These are phyloP conservation scores for Chaetomium strumarium DNA, from an alignment of 2,329 filamentous ascomycete genomes.

Conservation along the genomic window DNA sequence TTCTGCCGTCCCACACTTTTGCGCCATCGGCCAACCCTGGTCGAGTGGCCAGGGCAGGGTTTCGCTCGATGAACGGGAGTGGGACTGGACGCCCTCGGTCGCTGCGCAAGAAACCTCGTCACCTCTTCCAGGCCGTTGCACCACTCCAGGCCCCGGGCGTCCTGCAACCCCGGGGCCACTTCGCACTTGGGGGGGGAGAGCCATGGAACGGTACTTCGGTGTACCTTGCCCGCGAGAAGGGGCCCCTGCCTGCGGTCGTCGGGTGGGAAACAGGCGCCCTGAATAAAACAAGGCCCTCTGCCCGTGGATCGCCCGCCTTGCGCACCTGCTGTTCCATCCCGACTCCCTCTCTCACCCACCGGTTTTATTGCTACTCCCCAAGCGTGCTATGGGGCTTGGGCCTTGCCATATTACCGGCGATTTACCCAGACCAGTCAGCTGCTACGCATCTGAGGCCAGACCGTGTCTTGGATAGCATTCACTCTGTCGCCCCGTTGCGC, in stretches of 20 bases:
- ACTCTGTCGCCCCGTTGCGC: slow-evolving; percentile 3
- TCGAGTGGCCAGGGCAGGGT: slow-evolving; percentile 8
- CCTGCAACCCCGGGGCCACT: slow-evolving; percentile 17
- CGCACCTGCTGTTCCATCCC: slow-evolving; percentile 12
- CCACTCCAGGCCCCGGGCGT: slow-evolving; percentile 16
- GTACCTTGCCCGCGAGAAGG: slow-evolving; percentile 17
- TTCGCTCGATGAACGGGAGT: slow-evolving; percentile 12
- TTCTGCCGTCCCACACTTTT: not conserved
- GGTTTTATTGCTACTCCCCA: slow-evolving; percentile 27
- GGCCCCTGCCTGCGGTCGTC: slow-evolving; percentile 14
- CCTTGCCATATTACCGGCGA: slow-evolving; percentile 38
- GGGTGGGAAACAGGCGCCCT: slow-evolving; percentile 14
- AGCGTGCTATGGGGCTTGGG: slow-evolving; percentile 31
- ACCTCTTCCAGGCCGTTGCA: slow-evolving; percentile 22
- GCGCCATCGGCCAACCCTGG: slow-evolving; percentile 8
- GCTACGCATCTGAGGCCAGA: slow-evolving; percentile 24
- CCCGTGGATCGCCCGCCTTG: slow-evolving; percentile 9
- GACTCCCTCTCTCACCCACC: slow-evolving; percentile 28
- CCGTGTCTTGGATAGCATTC: slow-evolving; percentile 27
- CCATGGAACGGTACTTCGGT: slow-evolving; percentile 15
- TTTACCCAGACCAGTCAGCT: slow-evolving; percentile 38
- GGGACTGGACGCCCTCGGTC: slow-evolving; percentile 9
- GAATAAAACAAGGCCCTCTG: slow-evolving; percentile 23
- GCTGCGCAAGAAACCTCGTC: slow-evolving; percentile 11
- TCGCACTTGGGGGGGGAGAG: slow-evolving; percentile 6